phyloP scores from a whole-genome alignment of 441 rosid genomes.

The Raphanus hybrid region DNA sequence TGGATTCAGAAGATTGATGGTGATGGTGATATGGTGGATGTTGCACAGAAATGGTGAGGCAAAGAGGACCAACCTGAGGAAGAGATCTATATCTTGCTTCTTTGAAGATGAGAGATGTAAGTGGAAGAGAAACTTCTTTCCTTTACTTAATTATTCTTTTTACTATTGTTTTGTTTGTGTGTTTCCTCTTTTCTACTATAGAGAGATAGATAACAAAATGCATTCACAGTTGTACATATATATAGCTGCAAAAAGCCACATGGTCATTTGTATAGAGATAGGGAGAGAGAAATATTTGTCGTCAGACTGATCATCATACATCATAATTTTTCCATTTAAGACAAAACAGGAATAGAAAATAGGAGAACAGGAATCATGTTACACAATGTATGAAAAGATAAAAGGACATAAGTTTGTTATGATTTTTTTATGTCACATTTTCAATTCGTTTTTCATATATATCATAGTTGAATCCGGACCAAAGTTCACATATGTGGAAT shows the following conservation, averaged over 20 bases:
- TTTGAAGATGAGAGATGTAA: constrained; percentile 26
- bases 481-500: constrained; percentile 12
- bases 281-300: constrained; percentile 3
- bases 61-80: constrained; percentile 25
- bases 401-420: constrained; percentile 5
- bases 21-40: background rate
- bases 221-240: constrained; percentile 24
- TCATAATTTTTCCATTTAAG: constrained; percentile 38
- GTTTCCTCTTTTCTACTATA: constrained; percentile 28
- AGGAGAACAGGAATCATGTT: constrained; percentile 53
- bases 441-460: background rate
- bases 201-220: constrained; percentile 32
- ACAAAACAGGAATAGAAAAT: constrained; percentile 28
- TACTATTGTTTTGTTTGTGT: background rate
- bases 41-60: constrained; percentile 34
- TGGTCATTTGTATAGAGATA: constrained; percentile 17
- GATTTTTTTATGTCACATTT: constrained; percentile 31
- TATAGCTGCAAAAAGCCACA: constrained; percentile 23
- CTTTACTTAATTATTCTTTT: background rate
- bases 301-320: constrained; percentile 39
- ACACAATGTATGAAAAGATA: constrained; percentile 39
- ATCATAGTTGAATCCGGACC: constrained; percentile 4
- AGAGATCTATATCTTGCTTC: background rate
- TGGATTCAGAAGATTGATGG: background rate
- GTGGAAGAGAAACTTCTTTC: constrained; percentile 29